Conservation (phyloP, 257 asterid species). For the Mitragyna speciosa region DNA sequence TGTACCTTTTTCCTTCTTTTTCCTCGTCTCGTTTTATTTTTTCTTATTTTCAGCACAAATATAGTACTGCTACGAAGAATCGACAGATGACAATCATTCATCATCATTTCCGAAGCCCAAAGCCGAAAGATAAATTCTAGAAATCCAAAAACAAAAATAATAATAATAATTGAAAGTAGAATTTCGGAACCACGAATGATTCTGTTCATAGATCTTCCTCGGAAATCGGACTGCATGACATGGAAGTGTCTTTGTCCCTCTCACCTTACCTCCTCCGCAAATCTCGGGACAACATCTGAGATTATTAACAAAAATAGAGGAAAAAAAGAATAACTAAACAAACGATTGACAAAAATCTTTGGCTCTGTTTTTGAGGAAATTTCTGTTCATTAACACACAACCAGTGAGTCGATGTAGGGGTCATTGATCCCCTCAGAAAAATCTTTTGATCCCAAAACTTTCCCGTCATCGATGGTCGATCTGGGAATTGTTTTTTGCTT, state of each 20-base stretch:
- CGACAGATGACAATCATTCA: not conserved
- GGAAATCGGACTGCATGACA: slow-evolving; percentile 25
- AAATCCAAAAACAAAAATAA: not conserved
- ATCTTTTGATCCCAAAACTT: slow-evolving; percentile 35
- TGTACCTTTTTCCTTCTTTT: slow-evolving; percentile 8
- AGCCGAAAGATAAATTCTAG: not conserved
- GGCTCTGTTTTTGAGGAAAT: slow-evolving; percentile 19
- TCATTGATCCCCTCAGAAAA: slow-evolving; percentile 15
- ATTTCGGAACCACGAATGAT: slow-evolving; percentile 24
- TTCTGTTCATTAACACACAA: slow-evolving; percentile 20
- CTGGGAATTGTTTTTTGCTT: slow-evolving; percentile 20
- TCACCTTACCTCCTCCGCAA: slow-evolving; percentile 29
- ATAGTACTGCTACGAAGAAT: not conserved
- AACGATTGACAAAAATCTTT: too few relatives aligned
- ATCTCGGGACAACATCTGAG: slow-evolving; percentile 29
- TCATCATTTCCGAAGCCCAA: not conserved
- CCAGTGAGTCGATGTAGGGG: slow-evolving; percentile 46
- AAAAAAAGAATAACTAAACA: too few relatives aligned
- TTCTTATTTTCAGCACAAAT: slow-evolving; percentile 1
- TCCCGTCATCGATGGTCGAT: slow-evolving; percentile 36
- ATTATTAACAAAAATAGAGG: not conserved
- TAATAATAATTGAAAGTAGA: not conserved
- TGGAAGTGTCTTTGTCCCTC: slow-evolving; percentile 12
- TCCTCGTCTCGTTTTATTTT: too few relatives aligned
- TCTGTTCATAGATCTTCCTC: slow-evolving; percentile 4